Evolutionary conservation across 2,329 filamentous ascomycete genomes (phyloP).

Genomic region (Sordariomycetes sp.): DNA sequence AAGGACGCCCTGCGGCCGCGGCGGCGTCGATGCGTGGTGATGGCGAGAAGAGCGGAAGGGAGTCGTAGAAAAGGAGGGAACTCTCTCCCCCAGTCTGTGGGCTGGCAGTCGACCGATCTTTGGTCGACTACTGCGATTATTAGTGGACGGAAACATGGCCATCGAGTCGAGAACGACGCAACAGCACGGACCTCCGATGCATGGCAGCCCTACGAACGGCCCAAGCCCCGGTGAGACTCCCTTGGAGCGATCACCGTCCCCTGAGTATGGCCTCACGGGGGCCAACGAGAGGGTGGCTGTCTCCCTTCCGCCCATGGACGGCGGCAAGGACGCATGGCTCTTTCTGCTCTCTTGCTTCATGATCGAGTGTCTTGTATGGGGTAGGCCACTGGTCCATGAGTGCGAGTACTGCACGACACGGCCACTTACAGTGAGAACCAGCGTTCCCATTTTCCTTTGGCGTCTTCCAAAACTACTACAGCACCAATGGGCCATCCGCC

Average conservation of each 20-base stretch:
- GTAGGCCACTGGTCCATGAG: background rate
- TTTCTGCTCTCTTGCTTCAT: conserved; percentile 13
- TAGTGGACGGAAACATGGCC: background rate
- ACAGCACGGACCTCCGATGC: background rate
- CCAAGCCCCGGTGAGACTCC: background rate
- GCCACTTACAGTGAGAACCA: conserved; percentile 14
- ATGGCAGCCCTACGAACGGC: background rate
- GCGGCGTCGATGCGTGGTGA: no score
- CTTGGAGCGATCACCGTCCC: background rate
- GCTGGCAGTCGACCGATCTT: background rate
- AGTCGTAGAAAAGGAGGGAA: background rate
- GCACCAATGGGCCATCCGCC: conserved; percentile 41
- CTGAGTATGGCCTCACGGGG: background rate
- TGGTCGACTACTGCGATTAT: background rate
- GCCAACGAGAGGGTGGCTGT: background rate
- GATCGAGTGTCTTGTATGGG: conserved; percentile 9
- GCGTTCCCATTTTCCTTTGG: conserved; percentile 58
- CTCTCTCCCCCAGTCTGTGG: background rate
- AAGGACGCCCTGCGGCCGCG: no score
- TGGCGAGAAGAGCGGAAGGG: no score
- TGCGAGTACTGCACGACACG: background rate
- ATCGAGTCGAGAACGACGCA: background rate
- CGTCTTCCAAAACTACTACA: conserved; percentile 59
- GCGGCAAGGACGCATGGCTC: conserved; percentile 21
- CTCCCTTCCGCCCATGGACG: conserved; percentile 18